phyloP scores from a whole-genome alignment of 2,329 filamentous ascomycete species.

The Sphaerulina vaccinii region DNA sequence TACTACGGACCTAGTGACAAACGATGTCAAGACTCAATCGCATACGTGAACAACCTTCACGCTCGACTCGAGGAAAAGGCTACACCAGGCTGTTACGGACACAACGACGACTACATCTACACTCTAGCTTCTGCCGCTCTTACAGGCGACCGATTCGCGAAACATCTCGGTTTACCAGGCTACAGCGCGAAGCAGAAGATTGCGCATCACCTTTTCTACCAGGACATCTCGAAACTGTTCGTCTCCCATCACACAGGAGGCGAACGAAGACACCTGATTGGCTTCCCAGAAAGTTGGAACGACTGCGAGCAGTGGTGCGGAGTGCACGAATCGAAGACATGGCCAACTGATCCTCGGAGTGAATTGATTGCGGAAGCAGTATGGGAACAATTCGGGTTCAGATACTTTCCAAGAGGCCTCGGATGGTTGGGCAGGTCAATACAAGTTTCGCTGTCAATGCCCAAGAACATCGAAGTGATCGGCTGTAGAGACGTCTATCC shows the following conservation, averaged over 20 bases:
- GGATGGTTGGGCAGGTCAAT: slow-evolving; percentile 1
- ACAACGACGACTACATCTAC: slow-evolving; percentile 10
- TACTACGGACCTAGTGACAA: background rate
- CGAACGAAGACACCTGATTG: background rate
- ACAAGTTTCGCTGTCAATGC: background rate
- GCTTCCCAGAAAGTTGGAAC: slow-evolving; percentile 4
- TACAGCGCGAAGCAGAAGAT: slow-evolving; percentile 4
- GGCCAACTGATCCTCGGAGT: slow-evolving; percentile 2
- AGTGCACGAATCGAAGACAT: background rate
- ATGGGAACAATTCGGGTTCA: background rate
- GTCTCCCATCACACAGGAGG: background rate
- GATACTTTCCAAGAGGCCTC: slow-evolving; percentile 1
- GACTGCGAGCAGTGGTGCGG: background rate
- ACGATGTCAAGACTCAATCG: background rate
- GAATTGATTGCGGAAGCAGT: slow-evolving; percentile 6
- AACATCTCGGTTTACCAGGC: background rate
- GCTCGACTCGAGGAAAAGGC: slow-evolving; percentile 7
- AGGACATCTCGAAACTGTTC: background rate
- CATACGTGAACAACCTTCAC: slow-evolving; percentile 6
- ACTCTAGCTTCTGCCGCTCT: background rate
- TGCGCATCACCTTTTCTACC: background rate
- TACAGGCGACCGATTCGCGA: slow-evolving; percentile 3
- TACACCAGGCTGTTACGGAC: slow-evolving; percentile 8
- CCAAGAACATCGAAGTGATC: background rate
- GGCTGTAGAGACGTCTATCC: slow-evolving; percentile 1